Evolutionary conservation across 345 rosid genomes (phyloP).

Genomic region (Nephelium lappaceum): DNA sequence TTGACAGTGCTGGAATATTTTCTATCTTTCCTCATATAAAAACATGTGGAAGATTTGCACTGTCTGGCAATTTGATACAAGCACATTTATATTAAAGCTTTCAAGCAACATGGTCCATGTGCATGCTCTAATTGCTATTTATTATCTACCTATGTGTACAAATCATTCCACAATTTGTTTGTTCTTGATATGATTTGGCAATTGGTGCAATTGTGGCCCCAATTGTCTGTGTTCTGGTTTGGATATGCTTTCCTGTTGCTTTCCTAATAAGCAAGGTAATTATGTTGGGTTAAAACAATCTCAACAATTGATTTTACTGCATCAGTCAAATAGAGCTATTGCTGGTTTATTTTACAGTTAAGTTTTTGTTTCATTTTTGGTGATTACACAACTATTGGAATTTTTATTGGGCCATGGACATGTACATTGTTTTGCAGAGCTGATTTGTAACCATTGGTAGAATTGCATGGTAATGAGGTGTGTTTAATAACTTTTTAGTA

Average conservation of each 20-base stretch:
- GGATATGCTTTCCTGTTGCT: constrained; percentile 87
- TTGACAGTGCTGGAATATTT: too few species aligned
- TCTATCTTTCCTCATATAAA: too few species aligned
- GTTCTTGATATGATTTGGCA: constrained; percentile 91
- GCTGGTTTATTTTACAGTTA: constrained; percentile 7
- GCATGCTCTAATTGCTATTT: constrained; percentile 11
- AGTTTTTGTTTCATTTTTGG: not conserved
- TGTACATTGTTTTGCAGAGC: too few species aligned
- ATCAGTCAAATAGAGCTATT: constrained; percentile 9
- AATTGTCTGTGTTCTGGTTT: constrained; percentile 84
- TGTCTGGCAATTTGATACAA: not conserved
- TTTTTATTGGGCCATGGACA: too few species aligned
- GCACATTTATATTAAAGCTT: constrained; percentile 7
- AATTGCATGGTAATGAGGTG: too few species aligned
- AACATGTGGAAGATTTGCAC: not conserved
- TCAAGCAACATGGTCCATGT: not conserved
- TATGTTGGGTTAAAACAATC: constrained; percentile 7
- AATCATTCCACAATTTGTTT: constrained; percentile 98
- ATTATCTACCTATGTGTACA: constrained; percentile 35
- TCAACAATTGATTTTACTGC: not conserved
- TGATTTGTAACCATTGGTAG: too few species aligned
- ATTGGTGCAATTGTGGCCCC: constrained; percentile 93
- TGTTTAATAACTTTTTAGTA: too few species aligned
- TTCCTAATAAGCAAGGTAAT: constrained; percentile 97
- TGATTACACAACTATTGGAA: too few species aligned